Evolutionary conservation across 129 eudicot genomes (phyloP), one percentile per base, ranked within the genome.

Genomic region (Flaveria ramosissima): DNA sequence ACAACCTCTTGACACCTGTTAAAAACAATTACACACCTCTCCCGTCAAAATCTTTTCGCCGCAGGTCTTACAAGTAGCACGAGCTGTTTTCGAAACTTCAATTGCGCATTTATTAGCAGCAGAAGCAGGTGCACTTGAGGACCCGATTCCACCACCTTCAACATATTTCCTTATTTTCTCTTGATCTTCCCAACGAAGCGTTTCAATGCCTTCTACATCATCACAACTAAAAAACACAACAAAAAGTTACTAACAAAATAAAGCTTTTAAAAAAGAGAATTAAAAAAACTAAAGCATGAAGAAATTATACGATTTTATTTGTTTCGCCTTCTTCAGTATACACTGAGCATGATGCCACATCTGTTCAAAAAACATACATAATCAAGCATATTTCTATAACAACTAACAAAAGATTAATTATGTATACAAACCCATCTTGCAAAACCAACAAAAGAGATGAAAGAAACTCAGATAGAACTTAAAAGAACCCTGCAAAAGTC

Each of bases 101-200:
- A 95, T 75, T 27, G 88, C 87, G 74, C 74, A 83, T 64, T 79
- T 85, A 26, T 71, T 60, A 72, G 53, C 77, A 82, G 73, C 63
- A 9, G 90, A n/a, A 72, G 85, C 61, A 67, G 84, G 17, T 72
- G 77, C 7, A 7, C 59, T 78, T 61, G 70, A 16, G 17, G 86
- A 68, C 39, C 77, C 89, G 0, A 0, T 46, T 9, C 83, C 90
- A 78, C 90, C 83, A 66, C 88, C 89, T 51, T 85, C 96, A 15
- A 88, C 81, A 61, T 88, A 86, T n/a, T 86, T 73, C 72, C 96
- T 89, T 45, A 95, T 83, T 77, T 74, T 95, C 70, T 95, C 83
- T 53, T 91, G 99, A 86, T 95, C 99, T 76, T 95, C 99, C 99
- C 99, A 94, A 36, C 99, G 89, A 75, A 94, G 96, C 32, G 80